Percentiles rank a stretch among this genome's conserved stretches.
phyloP scores from a whole-genome alignment of 768 basidiomycete species.

The Collybia sordida region DNA sequence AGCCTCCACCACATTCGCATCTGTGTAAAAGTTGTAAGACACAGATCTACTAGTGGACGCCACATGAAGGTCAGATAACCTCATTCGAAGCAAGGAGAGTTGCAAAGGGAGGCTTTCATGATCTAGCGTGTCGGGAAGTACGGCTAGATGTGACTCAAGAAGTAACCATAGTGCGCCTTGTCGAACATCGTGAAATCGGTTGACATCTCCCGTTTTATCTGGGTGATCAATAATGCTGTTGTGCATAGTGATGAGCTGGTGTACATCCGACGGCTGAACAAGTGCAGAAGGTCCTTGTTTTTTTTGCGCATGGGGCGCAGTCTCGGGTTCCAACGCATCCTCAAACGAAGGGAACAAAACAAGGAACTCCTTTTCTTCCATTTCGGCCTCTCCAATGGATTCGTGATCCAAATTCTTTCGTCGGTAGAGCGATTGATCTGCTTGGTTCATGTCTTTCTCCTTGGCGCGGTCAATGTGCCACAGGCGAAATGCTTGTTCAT shows the following conservation, averaged over 20 bases:
- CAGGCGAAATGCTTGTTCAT: conserved; percentile 72
- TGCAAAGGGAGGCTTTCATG: conserved; percentile 49
- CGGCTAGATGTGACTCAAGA: conserved; percentile 24
- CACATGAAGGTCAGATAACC: conserved; percentile 30
- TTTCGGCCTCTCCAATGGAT: conserved; percentile 64
- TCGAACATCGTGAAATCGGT: conserved; percentile 32
- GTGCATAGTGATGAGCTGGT: conserved; percentile 48
- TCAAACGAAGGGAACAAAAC: conserved; percentile 86
- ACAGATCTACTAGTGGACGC: conserved; percentile 12
- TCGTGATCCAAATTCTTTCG: conserved; percentile 52
- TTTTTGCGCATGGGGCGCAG: conserved; percentile 9
- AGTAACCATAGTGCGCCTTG: conserved; percentile 30
- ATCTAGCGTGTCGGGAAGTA: conserved; percentile 49
- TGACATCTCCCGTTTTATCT: not conserved
- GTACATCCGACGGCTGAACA: conserved; percentile 33
- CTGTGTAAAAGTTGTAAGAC: conserved; percentile 76
- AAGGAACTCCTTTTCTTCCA: conserved; percentile 83
- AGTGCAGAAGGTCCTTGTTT: conserved; percentile 17
- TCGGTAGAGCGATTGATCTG: conserved; percentile 77
- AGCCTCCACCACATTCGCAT: conserved; percentile 72
- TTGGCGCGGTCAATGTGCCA: conserved; percentile 83
- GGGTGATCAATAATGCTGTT: conserved; percentile 34
- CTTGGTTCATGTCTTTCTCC: conserved; percentile 60
- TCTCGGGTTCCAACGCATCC: conserved; percentile 43
- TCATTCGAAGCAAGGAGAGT: conserved; percentile 45